phyloP scores from a whole-genome alignment of 2,329 filamentous ascomycete species.

The Claviceps sp. region DNA sequence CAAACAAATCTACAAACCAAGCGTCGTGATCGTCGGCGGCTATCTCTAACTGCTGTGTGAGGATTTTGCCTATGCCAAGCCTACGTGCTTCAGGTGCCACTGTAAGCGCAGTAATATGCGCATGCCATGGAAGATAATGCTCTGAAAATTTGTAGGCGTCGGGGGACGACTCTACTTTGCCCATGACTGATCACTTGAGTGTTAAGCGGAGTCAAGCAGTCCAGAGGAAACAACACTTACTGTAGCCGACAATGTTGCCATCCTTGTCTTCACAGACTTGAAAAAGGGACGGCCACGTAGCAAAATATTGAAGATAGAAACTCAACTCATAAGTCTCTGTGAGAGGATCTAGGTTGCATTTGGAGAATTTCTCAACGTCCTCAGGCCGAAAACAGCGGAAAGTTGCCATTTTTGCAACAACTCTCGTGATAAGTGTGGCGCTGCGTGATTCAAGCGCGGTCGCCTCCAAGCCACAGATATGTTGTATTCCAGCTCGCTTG shows the following conservation, averaged over 20 bases:
- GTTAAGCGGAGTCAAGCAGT: slow-evolving; percentile 12
- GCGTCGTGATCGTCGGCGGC: slow-evolving; percentile 69
- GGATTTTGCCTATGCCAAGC: slow-evolving; percentile 71
- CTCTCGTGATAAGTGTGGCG: not conserved
- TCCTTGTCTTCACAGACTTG: slow-evolving; percentile 76
- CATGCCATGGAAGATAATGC: slow-evolving; percentile 98
- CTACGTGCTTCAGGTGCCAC: slow-evolving; percentile 78
- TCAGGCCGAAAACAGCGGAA: slow-evolving; percentile 73
- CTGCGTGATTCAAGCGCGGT: not conserved
- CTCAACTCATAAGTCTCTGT: slow-evolving; percentile 96
- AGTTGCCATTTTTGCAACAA: slow-evolving; percentile 49
- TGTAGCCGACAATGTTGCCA: slow-evolving; percentile 89
- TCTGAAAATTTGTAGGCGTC: slow-evolving; percentile 59
- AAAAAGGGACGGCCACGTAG: slow-evolving; percentile 91
- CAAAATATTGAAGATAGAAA: slow-evolving; percentile 93
- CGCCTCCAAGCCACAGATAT: not conserved
- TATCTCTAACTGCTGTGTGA: slow-evolving; percentile 71
- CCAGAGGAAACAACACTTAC: slow-evolving; percentile 34
- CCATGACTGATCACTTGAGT: slow-evolving; percentile 60
- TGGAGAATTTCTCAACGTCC: slow-evolving; percentile 80
- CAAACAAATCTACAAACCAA: slow-evolving; percentile 95
- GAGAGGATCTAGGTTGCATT: slow-evolving; percentile 87
- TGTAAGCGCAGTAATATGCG: slow-evolving; percentile 91
- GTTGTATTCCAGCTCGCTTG: not conserved
- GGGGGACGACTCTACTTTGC: slow-evolving; percentile 84